Evolutionary conservation across 129 eudicot genomes (phyloP), one percentile per base, ranked within the genome.

Genomic region (Centaurea solstitialis): DNA sequence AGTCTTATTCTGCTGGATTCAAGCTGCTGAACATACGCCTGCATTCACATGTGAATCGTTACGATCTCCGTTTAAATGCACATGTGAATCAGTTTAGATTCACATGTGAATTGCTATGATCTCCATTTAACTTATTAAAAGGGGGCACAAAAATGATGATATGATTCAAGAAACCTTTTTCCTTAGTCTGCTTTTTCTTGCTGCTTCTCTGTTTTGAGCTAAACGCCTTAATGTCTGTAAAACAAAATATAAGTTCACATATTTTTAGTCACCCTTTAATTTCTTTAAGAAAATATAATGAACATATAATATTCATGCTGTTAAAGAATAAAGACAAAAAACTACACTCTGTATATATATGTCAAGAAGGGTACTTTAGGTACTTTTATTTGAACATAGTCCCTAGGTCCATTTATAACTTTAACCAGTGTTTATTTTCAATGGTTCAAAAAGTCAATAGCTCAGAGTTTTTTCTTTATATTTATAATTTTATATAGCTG

Each of bases 201-300:
- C 99, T 68, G 99, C 99, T 95, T 95, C 99, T 86, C 99, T 85
- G 86, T 95, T 95, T 87, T 95, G 99, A 75, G 99, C 99, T 80
- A 95, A 89, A 68, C 99, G 98, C 81, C 98, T 91, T 84, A 92
- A 82, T 76, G 98, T 95, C 99, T 95, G 91, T 22, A 87, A 53
- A 81, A 68, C 21, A 80, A 68, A 24, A 4, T 57, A n/a, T 12
- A 72, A 80, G 24, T 70, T 24, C 70, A 65, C 53, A 69, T 20
- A 59, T 22, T 61, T 37, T 82, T 33, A 79, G 13, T n/a, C 38
- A 76, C 57, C 77, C 22, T 17, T 17, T 28, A 9, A 75, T 6
- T 43, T 45, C 30, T 20, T 5, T 23, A 23, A 50, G 18, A 50
- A 15, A 50, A 18, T 15, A 17, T 50, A 50, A 15, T 50, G 17